Percentiles rank a stretch among this genome's conserved stretches.
Conservation (phyloP, 2,329 filamentous ascomycete genomes). For the Knufia petricola region DNA sequence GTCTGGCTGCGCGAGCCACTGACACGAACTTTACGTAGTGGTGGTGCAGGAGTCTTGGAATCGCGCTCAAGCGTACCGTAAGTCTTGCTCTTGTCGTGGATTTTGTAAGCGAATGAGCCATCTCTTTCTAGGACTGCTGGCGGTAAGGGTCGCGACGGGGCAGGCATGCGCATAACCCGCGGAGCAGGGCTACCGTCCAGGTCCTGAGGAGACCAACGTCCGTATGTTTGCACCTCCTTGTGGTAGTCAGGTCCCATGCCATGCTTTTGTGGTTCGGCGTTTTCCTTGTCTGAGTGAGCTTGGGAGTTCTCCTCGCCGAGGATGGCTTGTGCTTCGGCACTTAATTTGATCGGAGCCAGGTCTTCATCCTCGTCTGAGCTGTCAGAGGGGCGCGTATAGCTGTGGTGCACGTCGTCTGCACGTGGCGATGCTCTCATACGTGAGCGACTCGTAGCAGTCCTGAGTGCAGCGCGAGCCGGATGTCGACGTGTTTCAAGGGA, state of each 20-base stretch:
- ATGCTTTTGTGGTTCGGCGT: constrained; percentile 10
- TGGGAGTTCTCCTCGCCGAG: constrained; percentile 52
- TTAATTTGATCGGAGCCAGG: constrained; percentile 84
- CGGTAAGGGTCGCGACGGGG: constrained; percentile 22
- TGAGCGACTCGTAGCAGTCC: constrained; percentile 26
- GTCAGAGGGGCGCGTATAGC: constrained; percentile 53
- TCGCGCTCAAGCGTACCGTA: constrained; percentile 21
- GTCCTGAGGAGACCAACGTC: constrained; percentile 29
- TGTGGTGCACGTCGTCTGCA: constrained; percentile 19
- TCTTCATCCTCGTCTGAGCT: constrained; percentile 96
- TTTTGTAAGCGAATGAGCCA: constrained; percentile 31
- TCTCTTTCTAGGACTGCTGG: constrained; percentile 29
- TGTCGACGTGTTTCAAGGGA: constrained; percentile 30
- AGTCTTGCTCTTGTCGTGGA: constrained; percentile 23
- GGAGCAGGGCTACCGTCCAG: constrained; percentile 35
- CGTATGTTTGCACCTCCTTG: constrained; percentile 18
- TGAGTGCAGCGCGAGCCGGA: constrained; percentile 27
- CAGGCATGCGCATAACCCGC: constrained; percentile 33
- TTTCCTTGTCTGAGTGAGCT: constrained; percentile 30
- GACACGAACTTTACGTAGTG: constrained; percentile 35
- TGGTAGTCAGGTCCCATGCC: constrained; percentile 12
- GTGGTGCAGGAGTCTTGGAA: constrained; percentile 39
- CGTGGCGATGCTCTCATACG: constrained; percentile 15
- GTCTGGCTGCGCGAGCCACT: constrained; percentile 33
- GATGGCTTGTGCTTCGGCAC: constrained; percentile 79